Evolutionary conservation across 495 filamentous ascomycete species (phyloP).

Genomic region (Penicillium herquei): DNA sequence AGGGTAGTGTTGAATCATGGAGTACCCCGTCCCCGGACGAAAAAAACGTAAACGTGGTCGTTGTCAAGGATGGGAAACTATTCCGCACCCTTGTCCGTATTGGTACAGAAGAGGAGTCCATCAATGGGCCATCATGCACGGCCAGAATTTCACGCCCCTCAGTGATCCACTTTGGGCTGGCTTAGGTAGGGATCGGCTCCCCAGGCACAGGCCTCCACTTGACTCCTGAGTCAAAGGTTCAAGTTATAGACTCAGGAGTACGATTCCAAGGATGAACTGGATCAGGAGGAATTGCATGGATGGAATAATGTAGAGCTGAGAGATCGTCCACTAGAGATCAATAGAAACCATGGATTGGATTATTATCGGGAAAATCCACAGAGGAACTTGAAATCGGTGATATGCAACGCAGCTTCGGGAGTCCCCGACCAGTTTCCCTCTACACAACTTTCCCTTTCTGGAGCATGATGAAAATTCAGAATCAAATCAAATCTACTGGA

Average conservation of each 20-base stretch:
- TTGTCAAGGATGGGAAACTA: background rate
- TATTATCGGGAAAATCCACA: background rate
- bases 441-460: too few relatives aligned
- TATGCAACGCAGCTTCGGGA: slow-evolving; percentile 2
- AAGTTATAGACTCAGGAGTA: background rate
- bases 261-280: background rate
- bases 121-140: background rate
- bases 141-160: slow-evolving; percentile 7
- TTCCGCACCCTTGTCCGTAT: background rate
- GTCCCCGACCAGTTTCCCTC: slow-evolving; percentile 1
- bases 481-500: background rate
- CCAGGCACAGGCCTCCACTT: slow-evolving; percentile 19
- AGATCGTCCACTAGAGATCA: background rate
- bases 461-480: too few relatives aligned
- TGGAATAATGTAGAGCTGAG: background rate
- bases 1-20: too few relatives aligned
- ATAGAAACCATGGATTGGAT: background rate
- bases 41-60: background rate
- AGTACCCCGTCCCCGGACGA: too few relatives aligned
- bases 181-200: slow-evolving; percentile 22
- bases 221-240: slow-evolving; percentile 14
- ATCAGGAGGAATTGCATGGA: background rate
- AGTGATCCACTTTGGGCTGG: slow-evolving; percentile 4
- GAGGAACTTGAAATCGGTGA: background rate
- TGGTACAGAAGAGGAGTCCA: background rate